phyloP scores from a whole-genome alignment of 2,329 filamentous ascomycete species.

The Mycogone perniciosa region DNA sequence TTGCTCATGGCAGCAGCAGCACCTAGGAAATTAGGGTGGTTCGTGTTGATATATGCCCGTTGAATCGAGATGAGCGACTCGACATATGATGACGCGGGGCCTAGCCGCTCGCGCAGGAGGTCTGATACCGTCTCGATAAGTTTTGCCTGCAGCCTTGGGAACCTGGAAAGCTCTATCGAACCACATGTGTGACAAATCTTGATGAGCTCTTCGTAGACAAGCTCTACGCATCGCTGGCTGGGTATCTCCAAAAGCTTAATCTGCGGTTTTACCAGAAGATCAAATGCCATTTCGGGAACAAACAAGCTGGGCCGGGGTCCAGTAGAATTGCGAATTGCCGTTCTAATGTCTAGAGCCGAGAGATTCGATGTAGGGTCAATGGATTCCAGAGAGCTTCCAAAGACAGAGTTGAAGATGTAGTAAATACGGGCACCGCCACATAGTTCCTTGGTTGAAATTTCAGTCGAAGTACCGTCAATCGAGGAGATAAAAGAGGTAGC shows the following conservation, averaged over 20 bases:
- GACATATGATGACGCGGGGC: slow-evolving; percentile 83
- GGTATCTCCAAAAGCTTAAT: slow-evolving; percentile 95
- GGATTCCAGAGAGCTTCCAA: slow-evolving; percentile 90
- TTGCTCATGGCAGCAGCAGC: slow-evolving; percentile 96
- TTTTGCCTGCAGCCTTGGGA: slow-evolving; percentile 88
- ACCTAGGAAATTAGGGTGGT: slow-evolving; percentile 96
- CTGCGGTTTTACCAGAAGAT: slow-evolving; percentile 94
- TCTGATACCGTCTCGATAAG: slow-evolving; percentile 98
- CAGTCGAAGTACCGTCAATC: slow-evolving; percentile 95
- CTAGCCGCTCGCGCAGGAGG: slow-evolving; percentile 82
- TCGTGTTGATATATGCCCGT: slow-evolving; percentile 97
- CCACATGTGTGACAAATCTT: slow-evolving; percentile 99
- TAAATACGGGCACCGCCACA: slow-evolving; percentile 94
- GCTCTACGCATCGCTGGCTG: slow-evolving; percentile 91
- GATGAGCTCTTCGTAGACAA: slow-evolving; percentile 97
- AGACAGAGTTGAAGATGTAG: slow-evolving; percentile 98
- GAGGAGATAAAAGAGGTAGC: slow-evolving; percentile 97
- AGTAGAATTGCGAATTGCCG: slow-evolving; percentile 95
- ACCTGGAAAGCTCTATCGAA: slow-evolving; percentile 85
- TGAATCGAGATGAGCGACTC: slow-evolving; percentile 97
- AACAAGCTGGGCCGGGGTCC: slow-evolving; percentile 93
- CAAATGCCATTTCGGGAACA: slow-evolving; percentile 95
- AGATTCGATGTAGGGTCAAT: slow-evolving; percentile 96
- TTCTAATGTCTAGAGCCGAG: slow-evolving; percentile 89
- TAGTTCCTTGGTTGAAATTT: slow-evolving; percentile 97